A percentile compares a stretch with the other conserved stretches of the same genome.
These are phyloP conservation scores for Styphnolobium japonicum DNA, from an alignment of 306 rosid genomes.

Conservation along the genomic window DNA sequence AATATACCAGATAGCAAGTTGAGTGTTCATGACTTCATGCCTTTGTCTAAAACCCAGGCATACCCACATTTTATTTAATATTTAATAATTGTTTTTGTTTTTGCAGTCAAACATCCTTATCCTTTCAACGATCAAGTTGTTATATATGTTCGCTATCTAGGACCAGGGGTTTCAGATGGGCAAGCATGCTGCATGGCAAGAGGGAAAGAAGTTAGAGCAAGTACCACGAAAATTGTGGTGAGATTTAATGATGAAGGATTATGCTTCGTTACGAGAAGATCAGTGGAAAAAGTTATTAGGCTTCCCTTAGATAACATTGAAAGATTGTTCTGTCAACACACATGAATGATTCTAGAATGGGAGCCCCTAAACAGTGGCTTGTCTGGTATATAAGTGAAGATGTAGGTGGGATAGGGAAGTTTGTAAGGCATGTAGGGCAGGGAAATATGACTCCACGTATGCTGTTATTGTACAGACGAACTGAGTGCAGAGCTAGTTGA, in stretches of 20 bases:
- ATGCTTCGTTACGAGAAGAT: slow-evolving; percentile 19
- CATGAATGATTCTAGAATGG: not conserved
- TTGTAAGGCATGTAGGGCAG: not conserved
- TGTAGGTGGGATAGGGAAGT: not conserved
- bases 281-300: slow-evolving; percentile 8
- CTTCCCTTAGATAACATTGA: slow-evolving; percentile 3
- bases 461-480: slow-evolving; percentile 17
- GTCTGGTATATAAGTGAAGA: not conserved
- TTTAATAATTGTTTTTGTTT: slow-evolving; percentile 8
- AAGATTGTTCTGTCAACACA: not conserved
- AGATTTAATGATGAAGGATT: slow-evolving; percentile 74
- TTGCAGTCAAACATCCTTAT: slow-evolving; percentile 68
- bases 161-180: slow-evolving; percentile 72
- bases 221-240: slow-evolving; percentile 71
- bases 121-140: slow-evolving; percentile 81
- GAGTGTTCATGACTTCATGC: not conserved
- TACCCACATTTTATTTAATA: not conserved
- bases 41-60: not conserved
- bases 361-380: not conserved
- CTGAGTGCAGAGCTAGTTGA: not conserved
- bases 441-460: slow-evolving; percentile 1
- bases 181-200: slow-evolving; percentile 99
- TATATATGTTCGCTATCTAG: slow-evolving; percentile 63
- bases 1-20: not conserved
- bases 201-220: slow-evolving; percentile 72